Base-by-base conservation (phyloP, 192 early-diverging fungal genomes). In the Polychytrium aggregatum region DNA sequence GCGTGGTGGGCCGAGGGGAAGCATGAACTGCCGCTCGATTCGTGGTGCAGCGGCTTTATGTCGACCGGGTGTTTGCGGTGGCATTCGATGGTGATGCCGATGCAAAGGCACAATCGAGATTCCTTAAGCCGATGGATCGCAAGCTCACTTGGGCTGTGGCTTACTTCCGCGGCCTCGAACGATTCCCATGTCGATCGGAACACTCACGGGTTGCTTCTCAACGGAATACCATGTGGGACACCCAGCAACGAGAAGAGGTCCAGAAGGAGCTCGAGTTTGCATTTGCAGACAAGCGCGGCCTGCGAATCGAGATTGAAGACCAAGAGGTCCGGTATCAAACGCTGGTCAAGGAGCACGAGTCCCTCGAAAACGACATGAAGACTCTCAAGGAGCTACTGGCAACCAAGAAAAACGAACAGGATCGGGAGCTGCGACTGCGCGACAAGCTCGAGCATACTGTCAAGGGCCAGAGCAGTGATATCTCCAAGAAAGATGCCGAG, bases 341-440 rank as follows among this genome's bases (percentile, higher is more conserved):
- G 0, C 41, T 67, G 2, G 22, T 51, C 14, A 31, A 40, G 8
- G 73, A 71, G 40, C 52, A 57, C 24, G 50, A 46, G 2, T 33
- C 46, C 25, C 26, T 53, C 16, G 68, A 71, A 38, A 46, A 65
- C 27, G 67, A 76, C 37, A 46, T 76, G 38, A 39, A 59, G 22
- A 63, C 68, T 13, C 40, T 76, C 22, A 76, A 76, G 47, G 68
- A 76, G 28, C 65, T 68, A 2, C 55, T 76, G 14, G 59, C 68
- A 16, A 54, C 64, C 10, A 76, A 76, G 30, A 76, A 76, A 41
- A 51, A 61, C 20, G 73, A 76, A 44, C 58, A 67, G 17, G 74
- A 77, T 44, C 46, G 74, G 34, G 69, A 68, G 31, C 31, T 35
- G 17, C 55, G 72, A 24, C 33, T 51, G 13, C 62, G 74, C 7